A percentile compares a stretch with the other conserved stretches of the same genome.
Conservation (phyloP, 2,329 filamentous ascomycete genomes). For the Aurifilum marmelostoma region DNA sequence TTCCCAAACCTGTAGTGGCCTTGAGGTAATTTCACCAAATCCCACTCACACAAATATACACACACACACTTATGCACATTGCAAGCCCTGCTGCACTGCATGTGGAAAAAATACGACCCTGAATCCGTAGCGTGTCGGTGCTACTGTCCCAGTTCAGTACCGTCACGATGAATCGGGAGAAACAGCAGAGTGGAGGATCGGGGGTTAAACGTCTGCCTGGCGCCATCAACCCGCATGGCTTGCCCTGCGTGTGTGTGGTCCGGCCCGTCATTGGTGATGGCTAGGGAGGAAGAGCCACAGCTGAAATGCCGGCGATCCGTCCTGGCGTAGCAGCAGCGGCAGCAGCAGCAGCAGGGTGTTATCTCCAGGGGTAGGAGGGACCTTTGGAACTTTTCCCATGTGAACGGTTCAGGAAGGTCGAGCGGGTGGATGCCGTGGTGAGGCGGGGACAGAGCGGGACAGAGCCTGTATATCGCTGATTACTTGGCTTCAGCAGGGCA, state of each 20-base stretch:
- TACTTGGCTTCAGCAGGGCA: too few relatives aligned
- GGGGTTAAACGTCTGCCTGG: slow-evolving; percentile 2
- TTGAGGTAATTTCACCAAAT: too few relatives aligned
- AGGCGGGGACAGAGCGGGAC: neutral
- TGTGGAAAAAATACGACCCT: neutral
- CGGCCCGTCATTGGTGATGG: neutral
- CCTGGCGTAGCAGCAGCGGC: neutral
- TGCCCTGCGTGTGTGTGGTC: neutral
- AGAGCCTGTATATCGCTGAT: neutral
- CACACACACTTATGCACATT: neutral
- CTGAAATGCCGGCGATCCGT: neutral
- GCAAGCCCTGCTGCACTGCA: neutral
- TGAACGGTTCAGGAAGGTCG: neutral
- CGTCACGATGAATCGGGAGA: neutral
- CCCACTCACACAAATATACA: too few relatives aligned
- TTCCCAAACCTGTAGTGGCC: neutral
- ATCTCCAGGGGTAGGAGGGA: neutral
- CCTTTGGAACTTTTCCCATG: neutral
- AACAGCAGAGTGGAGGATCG: too few relatives aligned
- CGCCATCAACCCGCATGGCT: neutral
- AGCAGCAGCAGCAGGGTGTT: neutral
- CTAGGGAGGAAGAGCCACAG: neutral
- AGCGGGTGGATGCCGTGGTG: neutral
- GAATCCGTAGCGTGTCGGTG: neutral
- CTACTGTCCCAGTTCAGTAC: neutral